A percentile compares a stretch with the other conserved stretches of the same genome.
phyloP scores from a whole-genome alignment of 2,329 filamentous ascomycete species.

The Pseudogymnoascus sp. region DNA sequence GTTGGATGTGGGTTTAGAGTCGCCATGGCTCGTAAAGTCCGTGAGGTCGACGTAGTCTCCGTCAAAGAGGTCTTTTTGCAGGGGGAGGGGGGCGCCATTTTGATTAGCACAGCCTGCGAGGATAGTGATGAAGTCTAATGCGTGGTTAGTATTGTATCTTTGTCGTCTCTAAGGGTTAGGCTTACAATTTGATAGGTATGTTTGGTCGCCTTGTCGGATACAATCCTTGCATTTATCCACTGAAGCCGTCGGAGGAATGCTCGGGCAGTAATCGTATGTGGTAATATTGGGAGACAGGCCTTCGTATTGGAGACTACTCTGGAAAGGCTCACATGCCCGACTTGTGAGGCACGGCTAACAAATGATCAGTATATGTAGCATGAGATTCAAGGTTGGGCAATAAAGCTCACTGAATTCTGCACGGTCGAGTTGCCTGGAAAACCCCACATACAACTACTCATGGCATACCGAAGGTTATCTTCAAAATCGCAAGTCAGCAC shows the following conservation, averaged over 20 bases:
- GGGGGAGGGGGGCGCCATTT: background rate
- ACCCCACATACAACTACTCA: constrained; percentile 51
- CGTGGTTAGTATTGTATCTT: background rate
- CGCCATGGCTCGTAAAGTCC: background rate
- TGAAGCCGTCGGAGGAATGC: constrained; percentile 31
- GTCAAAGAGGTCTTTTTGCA: background rate
- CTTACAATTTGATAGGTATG: constrained; percentile 7
- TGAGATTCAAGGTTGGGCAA: background rate
- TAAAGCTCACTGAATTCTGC: constrained; percentile 43
- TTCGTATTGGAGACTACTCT: constrained; percentile 41
- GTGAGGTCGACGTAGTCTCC: background rate
- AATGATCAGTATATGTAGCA: constrained; percentile 2
- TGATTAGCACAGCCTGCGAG: background rate
- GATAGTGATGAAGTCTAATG: background rate
- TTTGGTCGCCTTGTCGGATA: constrained; percentile 35
- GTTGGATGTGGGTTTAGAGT: constrained; percentile 10
- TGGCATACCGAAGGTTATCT: constrained; percentile 54
- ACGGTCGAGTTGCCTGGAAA: constrained; percentile 37
- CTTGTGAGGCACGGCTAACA: constrained; percentile 29
- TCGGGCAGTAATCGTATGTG: constrained; percentile 48
- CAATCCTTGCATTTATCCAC: constrained; percentile 23
- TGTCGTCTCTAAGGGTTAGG: background rate
- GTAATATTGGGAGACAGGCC: constrained; percentile 41
- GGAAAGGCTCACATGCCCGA: constrained; percentile 46
- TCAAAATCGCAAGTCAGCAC: background rate